Percentiles rank a stretch among this genome's conserved stretches.
phyloP scores from a whole-genome alignment of 2,329 filamentous ascomycete species.

The Diaporthe citri region DNA sequence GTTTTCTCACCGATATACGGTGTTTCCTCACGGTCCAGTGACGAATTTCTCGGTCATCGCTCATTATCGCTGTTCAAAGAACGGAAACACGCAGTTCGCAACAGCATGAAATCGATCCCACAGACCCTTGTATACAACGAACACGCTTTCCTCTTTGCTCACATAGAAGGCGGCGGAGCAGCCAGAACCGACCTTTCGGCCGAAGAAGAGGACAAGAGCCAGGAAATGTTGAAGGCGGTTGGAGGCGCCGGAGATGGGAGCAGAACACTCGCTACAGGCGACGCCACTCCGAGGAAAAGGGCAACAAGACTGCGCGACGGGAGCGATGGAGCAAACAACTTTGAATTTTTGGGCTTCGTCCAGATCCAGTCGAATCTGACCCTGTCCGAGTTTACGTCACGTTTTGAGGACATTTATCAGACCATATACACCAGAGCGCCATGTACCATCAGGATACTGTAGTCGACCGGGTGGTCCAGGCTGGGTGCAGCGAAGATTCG shows the following conservation, averaged over 20 bases:
- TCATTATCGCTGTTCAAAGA: too few relatives aligned
- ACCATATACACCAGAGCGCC: neutral
- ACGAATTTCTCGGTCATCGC: too few relatives aligned
- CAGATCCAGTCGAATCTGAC: neutral
- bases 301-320: neutral
- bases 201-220: neutral
- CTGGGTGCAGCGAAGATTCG: neutral
- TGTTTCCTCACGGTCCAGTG: too few relatives aligned
- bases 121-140: neutral
- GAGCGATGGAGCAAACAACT: neutral
- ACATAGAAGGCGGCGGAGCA: fast-evolving
- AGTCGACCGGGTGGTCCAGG: neutral
- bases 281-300: neutral
- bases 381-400: neutral
- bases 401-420: neutral
- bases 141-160: neutral
- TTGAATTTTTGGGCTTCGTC: neutral
- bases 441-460: neutral
- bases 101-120: neutral
- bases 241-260: neutral
- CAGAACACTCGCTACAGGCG: neutral
- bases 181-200: too few relatives aligned
- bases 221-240: too few relatives aligned
- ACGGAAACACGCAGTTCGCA: too few relatives aligned
- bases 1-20: neutral